These are phyloP conservation scores for Mortierella alpina DNA, from an alignment of 192 early-diverging fungal genomes.

Conservation along the genomic window DNA sequence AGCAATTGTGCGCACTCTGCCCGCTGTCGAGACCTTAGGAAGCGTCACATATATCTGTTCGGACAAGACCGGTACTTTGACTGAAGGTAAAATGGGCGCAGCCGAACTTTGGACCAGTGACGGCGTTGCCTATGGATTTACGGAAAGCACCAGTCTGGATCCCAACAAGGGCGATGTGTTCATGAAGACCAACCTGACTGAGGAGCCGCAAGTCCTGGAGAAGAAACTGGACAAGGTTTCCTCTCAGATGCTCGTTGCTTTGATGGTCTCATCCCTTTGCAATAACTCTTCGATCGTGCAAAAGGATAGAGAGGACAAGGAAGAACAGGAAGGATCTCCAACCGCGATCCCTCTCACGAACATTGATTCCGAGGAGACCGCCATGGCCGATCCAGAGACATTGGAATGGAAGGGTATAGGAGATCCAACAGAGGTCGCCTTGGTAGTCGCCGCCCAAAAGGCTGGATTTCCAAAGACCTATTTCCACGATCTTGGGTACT, in stretches of 20 bases:
- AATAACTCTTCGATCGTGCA: conserved; percentile 83
- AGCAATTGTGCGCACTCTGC: conserved; percentile 90
- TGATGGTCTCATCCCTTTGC: conserved; percentile 82
- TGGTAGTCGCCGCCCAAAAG: conserved; percentile 87
- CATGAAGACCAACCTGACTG: conserved; percentile 11
- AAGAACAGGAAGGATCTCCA: conserved; percentile 65
- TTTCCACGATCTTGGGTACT: conserved; percentile 67
- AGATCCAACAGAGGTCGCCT: conserved; percentile 94
- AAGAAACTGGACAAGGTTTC: conserved; percentile 58
- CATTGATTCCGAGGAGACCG: conserved; percentile 35
- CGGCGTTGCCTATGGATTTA: conserved; percentile 70
- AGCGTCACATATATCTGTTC: conserved; percentile 97
- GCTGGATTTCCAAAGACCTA: conserved; percentile 73
- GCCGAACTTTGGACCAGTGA: conserved; percentile 83
- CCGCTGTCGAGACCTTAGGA: conserved; percentile 94
- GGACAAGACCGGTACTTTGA: conserved; percentile 95
- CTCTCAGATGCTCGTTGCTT: conserved; percentile 62
- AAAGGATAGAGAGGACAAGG: conserved; percentile 63
- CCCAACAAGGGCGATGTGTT: conserved; percentile 58
- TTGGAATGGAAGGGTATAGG: conserved; percentile 79
- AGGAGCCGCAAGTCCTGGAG: conserved; percentile 49
- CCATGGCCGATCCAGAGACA: conserved; percentile 49
- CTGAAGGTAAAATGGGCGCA: conserved; percentile 97
- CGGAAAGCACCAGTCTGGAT: conserved; percentile 64
- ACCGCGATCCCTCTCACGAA: conserved; percentile 21